Percentiles rank a stretch among this genome's conserved stretches.
Evolutionary conservation across 805 yeast genomes (phyloP).

Genomic region (Pichia deserticola): DNA sequence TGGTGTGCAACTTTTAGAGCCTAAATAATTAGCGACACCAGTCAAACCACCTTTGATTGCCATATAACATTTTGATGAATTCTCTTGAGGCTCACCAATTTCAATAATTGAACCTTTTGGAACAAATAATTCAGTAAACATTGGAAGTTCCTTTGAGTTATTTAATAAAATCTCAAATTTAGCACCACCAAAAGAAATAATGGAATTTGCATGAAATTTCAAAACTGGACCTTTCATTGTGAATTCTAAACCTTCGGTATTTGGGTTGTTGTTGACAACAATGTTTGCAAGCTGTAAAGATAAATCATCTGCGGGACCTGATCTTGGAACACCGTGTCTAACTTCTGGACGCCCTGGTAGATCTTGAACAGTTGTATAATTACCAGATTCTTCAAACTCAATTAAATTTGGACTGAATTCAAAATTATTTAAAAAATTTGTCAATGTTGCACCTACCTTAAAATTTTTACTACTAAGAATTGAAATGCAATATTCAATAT

Average conservation of each 20-base stretch:
- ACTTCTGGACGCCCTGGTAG: constrained; percentile 28
- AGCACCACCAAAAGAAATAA: constrained; percentile 22
- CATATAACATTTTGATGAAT: constrained; percentile 19
- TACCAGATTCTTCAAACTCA: constrained; percentile 33
- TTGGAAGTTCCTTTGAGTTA: constrained; percentile 12
- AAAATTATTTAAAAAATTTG: constrained; percentile 17
- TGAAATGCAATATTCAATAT: constrained; percentile 19
- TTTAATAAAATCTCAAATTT: constrained; percentile 15
- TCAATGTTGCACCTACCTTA: constrained; percentile 16
- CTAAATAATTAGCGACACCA: constrained; percentile 24
- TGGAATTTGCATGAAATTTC: constrained; percentile 20
- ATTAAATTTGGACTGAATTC: constrained; percentile 17
- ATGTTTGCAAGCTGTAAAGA: constrained; percentile 23
- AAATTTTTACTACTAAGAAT: constrained; percentile 15
- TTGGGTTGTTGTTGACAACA: constrained; percentile 19
- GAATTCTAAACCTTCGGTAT: constrained; percentile 21
- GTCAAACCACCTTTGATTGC: constrained; percentile 28
- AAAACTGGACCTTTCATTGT: constrained; percentile 22
- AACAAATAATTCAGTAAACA: constrained; percentile 18
- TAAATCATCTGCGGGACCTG: constrained; percentile 25
- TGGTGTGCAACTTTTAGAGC: constrained; percentile 26
- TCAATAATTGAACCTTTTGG: constrained; percentile 18
- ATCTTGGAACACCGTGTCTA: constrained; percentile 23
- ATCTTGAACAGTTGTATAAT: constrained; percentile 48
- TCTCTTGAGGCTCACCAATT: constrained; percentile 18